phyloP scores from a whole-genome alignment of 768 basidiomycete genomes.

The Pisolithus orientalis region DNA sequence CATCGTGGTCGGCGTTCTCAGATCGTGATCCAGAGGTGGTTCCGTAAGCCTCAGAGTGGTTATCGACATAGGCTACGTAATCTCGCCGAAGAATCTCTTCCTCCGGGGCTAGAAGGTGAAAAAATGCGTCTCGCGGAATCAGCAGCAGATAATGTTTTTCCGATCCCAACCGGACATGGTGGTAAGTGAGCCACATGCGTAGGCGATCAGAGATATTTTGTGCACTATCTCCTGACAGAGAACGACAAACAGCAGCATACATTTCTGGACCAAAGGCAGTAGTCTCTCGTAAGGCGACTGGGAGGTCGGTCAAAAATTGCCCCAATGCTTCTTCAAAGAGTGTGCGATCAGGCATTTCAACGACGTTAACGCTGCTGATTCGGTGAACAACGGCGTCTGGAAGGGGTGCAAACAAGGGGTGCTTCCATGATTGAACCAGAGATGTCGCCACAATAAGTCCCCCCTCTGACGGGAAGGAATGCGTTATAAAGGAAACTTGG shows the following conservation, averaged over 20 bases:
- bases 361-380: constrained; percentile 45
- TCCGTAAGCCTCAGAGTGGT: background rate
- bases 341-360: constrained; percentile 54
- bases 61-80: constrained; percentile 37
- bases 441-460: constrained; percentile 34
- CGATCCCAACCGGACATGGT: constrained; percentile 59
- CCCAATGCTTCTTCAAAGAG: constrained; percentile 46
- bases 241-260: constrained; percentile 47
- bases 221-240: constrained; percentile 32
- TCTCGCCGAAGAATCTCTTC: constrained; percentile 45
- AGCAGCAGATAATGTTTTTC: constrained; percentile 51
- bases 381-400: constrained; percentile 50
- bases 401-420: constrained; percentile 54
- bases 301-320: constrained; percentile 44
- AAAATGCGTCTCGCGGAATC: constrained; percentile 55
- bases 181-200: constrained; percentile 50
- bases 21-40: constrained; percentile 5
- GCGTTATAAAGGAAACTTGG: constrained; percentile 40
- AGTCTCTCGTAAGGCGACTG: constrained; percentile 53
- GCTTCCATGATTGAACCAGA: constrained; percentile 52
- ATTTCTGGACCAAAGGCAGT: constrained; percentile 48
- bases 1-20: constrained; percentile 14
- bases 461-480: constrained; percentile 33
- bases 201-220: constrained; percentile 34
- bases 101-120: constrained; percentile 41